phyloP scores from a whole-genome alignment of 1,284 basidiomycete species.

The Phellopilus nigrolimitatus region DNA sequence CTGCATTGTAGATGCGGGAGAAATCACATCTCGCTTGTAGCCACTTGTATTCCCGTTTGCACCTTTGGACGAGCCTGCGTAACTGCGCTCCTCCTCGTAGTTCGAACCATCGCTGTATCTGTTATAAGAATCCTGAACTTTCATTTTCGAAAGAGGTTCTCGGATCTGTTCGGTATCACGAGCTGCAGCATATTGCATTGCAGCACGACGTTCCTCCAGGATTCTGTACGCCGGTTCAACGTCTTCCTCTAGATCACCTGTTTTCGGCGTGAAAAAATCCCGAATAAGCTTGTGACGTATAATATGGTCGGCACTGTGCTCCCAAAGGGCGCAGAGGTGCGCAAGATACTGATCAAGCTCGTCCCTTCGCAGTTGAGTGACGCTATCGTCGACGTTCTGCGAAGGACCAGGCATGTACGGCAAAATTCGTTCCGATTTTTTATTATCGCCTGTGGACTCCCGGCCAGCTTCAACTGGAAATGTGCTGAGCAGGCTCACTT shows the following conservation, averaged over 20 bases:
- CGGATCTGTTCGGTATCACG: conserved; percentile 34
- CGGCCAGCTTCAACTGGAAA: conserved; percentile 91
- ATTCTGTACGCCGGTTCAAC: conserved; percentile 45
- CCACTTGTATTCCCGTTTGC: not conserved
- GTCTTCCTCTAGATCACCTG: conserved; percentile 80
- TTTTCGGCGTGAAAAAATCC: conserved; percentile 81
- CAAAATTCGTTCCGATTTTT: conserved; percentile 55
- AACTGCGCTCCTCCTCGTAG: conserved; percentile 57
- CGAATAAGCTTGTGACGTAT: conserved; percentile 79
- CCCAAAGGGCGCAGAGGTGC: conserved; percentile 67
- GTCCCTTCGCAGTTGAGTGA: conserved; percentile 76
- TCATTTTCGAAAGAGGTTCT: conserved; percentile 45
- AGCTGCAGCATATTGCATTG: conserved; percentile 29
- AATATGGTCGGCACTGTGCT: conserved; percentile 71
- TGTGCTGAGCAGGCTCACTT: conserved; percentile 79
- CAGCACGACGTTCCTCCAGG: conserved; percentile 28
- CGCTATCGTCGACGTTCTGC: conserved; percentile 76
- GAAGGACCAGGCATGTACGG: conserved; percentile 97
- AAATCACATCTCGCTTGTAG: not conserved
- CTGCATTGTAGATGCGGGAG: not conserved
- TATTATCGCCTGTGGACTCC: conserved; percentile 39
- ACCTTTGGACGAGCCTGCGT: conserved; percentile 21
- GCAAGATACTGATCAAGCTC: conserved; percentile 90
- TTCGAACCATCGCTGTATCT: conserved; percentile 49
- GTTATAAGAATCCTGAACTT: conserved; percentile 34